Percentiles rank a stretch among this genome's conserved stretches.
These are phyloP conservation scores for Marasmius sp. DNA, from an alignment of 1,284 basidiomycete genomes.

Conservation along the genomic window DNA sequence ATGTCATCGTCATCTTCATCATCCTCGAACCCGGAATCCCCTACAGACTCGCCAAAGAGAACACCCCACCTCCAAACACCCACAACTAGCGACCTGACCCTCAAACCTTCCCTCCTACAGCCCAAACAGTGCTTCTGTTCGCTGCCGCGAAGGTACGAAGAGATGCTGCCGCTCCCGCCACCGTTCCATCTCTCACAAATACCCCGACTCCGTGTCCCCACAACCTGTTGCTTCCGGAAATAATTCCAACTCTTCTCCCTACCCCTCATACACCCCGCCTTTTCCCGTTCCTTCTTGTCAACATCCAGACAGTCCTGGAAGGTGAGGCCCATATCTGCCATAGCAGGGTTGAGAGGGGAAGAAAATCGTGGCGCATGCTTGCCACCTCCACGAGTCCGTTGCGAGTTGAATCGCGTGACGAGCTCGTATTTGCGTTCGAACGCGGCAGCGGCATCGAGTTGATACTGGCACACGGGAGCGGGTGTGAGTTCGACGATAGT, in stretches of 20 bases:
- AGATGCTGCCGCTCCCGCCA: background rate
- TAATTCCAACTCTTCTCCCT: background rate
- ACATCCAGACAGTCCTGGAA: background rate
- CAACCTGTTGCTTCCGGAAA: background rate
- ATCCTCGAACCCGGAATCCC: background rate
- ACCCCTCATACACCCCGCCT: background rate
- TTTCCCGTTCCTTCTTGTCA: background rate
- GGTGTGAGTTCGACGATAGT: background rate
- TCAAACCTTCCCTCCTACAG: background rate
- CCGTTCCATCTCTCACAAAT: background rate
- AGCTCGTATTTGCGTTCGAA: background rate
- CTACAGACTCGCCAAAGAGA: background rate
- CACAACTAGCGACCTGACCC: background rate
- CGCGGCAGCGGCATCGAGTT: background rate
- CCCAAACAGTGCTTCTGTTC: constrained; percentile 2
- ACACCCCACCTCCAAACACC: background rate
- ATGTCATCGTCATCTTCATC: background rate
- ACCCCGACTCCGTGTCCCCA: background rate
- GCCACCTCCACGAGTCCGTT: background rate
- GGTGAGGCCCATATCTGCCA: background rate
- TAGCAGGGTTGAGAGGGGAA: background rate
- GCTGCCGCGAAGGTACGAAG: background rate
- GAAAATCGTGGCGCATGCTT: background rate
- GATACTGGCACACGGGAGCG: background rate
- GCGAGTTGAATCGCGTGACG: background rate